A percentile compares a stretch with the other conserved stretches of the same genome.
These are phyloP conservation scores for Intubia oerlemansii DNA, from an alignment of 2,329 filamentous ascomycete species.

Conservation along the genomic window DNA sequence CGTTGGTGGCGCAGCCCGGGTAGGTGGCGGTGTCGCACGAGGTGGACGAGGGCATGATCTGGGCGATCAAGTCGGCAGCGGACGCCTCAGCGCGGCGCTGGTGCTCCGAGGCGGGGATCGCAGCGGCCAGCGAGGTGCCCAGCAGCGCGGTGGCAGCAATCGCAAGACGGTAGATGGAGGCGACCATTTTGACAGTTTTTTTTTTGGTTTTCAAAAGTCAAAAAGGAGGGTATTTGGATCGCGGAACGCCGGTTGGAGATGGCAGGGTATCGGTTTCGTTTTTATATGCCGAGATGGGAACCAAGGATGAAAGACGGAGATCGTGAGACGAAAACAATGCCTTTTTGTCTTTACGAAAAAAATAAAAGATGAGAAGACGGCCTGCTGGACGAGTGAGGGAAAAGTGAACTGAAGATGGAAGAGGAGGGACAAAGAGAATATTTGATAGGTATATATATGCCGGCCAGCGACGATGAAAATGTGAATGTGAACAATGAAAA, in stretches of 20 bases:
- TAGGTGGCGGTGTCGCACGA: constrained; percentile 26
- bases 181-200: too few relatives aligned
- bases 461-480: too few relatives aligned
- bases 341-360: too few relatives aligned
- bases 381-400: not conserved
- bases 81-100: constrained; percentile 4
- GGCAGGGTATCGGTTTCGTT: too few relatives aligned
- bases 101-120: constrained; percentile 1
- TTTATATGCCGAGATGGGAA: too few relatives aligned
- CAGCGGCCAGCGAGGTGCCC: not conserved
- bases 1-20: constrained; percentile 39
- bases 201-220: too few relatives aligned
- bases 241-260: too few relatives aligned
- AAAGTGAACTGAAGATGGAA: not conserved
- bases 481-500: not conserved
- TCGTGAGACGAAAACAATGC: too few relatives aligned
- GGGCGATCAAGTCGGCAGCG: constrained; percentile 20
- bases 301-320: too few relatives aligned
- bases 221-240: too few relatives aligned
- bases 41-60: constrained; percentile 34
- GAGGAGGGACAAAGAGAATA: not conserved
- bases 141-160: too few relatives aligned
- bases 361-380: not conserved
- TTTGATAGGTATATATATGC: too few relatives aligned
- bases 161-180: not conserved